phyloP scores from a whole-genome alignment of 306 rosid genomes.

The Acacia melanoxylon region DNA sequence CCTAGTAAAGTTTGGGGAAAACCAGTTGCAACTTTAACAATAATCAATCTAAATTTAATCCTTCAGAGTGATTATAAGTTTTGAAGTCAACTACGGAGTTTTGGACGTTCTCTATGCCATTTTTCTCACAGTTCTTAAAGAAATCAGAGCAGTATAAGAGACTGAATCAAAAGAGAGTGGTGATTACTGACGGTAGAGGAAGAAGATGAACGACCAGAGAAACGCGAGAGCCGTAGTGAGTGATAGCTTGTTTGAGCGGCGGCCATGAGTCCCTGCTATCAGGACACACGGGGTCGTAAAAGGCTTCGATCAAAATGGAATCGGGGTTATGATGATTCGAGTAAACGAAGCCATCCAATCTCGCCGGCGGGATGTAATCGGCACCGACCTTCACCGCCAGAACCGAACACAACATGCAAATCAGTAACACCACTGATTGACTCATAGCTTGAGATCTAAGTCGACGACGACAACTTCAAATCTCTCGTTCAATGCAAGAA shows the following conservation, averaged over 20 bases:
- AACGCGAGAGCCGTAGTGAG: conserved; percentile 56
- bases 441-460: background rate
- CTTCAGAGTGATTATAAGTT: background rate
- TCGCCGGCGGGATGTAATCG: conserved; percentile 76
- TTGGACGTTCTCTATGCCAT: background rate
- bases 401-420: conserved; percentile 10
- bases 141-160: background rate
- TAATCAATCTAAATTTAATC: background rate
- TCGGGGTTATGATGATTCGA: conserved; percentile 35
- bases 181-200: conserved; percentile 76
- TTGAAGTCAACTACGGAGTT: background rate
- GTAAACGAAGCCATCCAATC: conserved; percentile 69
- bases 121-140: background rate
- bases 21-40: background rate
- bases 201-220: conserved; percentile 70
- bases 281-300: conserved; percentile 82
- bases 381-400: conserved; percentile 33
- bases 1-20: background rate
- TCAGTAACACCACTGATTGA: conserved; percentile 21
- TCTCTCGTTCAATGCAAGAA: too few species aligned
- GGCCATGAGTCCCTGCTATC: conserved; percentile 94
- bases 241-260: conserved; percentile 63
- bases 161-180: background rate
- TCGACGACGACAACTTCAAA: too few species aligned
- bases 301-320: conserved; percentile 75